Evolutionary conservation across 257 asterid genomes (phyloP), one percentile per base, ranked within the genome.

Genomic region (Jasminum sambac): DNA sequence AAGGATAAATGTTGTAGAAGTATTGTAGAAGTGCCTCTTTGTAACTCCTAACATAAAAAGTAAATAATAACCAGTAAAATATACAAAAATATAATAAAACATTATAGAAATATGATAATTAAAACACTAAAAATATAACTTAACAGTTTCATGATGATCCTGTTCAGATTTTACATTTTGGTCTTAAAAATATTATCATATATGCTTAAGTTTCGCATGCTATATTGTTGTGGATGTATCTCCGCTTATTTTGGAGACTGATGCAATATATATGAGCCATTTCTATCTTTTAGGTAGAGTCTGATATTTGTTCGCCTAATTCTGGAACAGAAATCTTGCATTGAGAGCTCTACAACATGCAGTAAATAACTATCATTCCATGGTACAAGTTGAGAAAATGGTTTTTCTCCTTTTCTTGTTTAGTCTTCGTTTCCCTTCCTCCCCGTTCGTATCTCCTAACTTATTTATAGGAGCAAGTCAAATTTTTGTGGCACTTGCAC

Each of bases 221-320:
- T 46, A 34, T 74, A 63, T 37, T 63, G 70, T 74, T 41, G 8
- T 30, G 36, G 36, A 30, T 30, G 60, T 55, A 55, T 71, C 24
- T 76, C 19, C 75, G 55, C 34, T 60, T 74, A 36, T 21, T 17
- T 6, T 44, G 25, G 14, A 25, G 69, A 26, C 58, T 61, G 55
- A 41, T 70, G 40, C 63, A 50, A 38, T n/a, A n/a, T 61, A 43
- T 62, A 60, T 72, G 34, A 48, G 40, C 58, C 38, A 36, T 72
- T 46, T 79, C 71, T 71, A 67, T 78, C 44, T 84, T 81, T 78
- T 89, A 94, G 98, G 98, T 73, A 85, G 95, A 80, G 90, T 94
- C 72, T 86, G 96, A 80, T 94, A 94, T 81, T 89, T 89, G 80
- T 94, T 94, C 77, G 96, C 99, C 46, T 94, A 97, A 73, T 94